phyloP scores from a whole-genome alignment of 2,329 filamentous ascomycete genomes.

The Dactylellina haptotyla region DNA sequence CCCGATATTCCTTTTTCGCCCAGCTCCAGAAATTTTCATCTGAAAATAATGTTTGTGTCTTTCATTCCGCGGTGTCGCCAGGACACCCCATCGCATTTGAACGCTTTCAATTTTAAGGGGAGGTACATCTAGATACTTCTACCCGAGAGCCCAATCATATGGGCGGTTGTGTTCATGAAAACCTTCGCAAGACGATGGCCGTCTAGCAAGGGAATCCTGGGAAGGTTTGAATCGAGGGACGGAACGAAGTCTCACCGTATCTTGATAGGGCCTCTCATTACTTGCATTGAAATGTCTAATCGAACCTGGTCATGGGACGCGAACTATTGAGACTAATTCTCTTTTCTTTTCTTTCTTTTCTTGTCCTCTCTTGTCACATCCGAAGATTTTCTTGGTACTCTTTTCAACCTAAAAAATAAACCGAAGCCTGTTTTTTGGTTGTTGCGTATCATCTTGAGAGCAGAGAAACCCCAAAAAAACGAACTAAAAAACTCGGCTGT shows the following conservation, averaged over 20 bases:
- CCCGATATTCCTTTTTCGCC: conserved; percentile 46
- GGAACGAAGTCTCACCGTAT: conserved; percentile 39
- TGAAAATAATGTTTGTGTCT: conserved; percentile 6
- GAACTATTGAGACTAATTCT: conserved; percentile 1
- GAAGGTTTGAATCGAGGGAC: conserved; percentile 37
- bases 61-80: conserved; percentile 16
- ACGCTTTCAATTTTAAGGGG: conserved; percentile 29
- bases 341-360: too few species aligned
- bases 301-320: conserved; percentile 53
- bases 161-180: conserved; percentile 12
- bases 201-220: conserved; percentile 37
- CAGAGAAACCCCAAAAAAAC: too few species aligned
- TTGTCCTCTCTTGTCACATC: too few species aligned
- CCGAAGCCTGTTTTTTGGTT: too few species aligned
- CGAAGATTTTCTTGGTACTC: background rate
- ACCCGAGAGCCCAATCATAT: conserved; percentile 49
- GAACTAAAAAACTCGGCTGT: conserved; percentile 2
- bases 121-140: conserved; percentile 33
- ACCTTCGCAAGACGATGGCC: conserved; percentile 6
- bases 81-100: conserved; percentile 10
- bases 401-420: too few species aligned
- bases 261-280: conserved; percentile 12
- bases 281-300: conserved; percentile 45
- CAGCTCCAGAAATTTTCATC: conserved; percentile 15
- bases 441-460: too few species aligned